Evolutionary conservation across 106 monocot genomes (phyloP).

Genomic region (Allium cepa): DNA sequence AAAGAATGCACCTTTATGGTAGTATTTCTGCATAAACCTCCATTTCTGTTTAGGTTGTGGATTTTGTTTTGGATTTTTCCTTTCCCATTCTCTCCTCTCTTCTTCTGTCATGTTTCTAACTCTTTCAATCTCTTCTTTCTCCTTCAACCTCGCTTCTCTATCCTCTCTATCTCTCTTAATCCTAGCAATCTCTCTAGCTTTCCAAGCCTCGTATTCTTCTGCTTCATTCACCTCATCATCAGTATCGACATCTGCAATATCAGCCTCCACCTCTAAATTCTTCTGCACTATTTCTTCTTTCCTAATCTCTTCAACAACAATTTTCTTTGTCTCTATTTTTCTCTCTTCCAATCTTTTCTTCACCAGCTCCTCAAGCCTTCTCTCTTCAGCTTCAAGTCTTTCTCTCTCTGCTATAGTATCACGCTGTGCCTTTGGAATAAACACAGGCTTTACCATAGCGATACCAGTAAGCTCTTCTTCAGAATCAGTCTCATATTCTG

Average conservation of each 20-base stretch:
- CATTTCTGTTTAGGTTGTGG: slow-evolving; percentile 69
- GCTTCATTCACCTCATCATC: slow-evolving; percentile 95
- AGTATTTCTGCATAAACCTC: slow-evolving; percentile 99
- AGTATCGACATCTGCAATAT: slow-evolving; percentile 77
- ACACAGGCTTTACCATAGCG: slow-evolving; percentile 83
- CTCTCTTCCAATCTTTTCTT: slow-evolving; percentile 72
- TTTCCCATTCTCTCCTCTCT: slow-evolving; percentile 89
- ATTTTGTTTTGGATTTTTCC: slow-evolving; percentile 67
- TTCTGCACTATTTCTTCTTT: slow-evolving; percentile 82
- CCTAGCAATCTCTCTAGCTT: slow-evolving; percentile 80
- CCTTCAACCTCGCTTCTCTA: slow-evolving; percentile 82
- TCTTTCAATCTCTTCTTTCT: slow-evolving; percentile 94
- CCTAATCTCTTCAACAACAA: slow-evolving; percentile 90
- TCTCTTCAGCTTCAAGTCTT: slow-evolving; percentile 79
- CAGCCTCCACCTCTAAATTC: slow-evolving; percentile 75
- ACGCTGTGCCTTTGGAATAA: slow-evolving; percentile 75
- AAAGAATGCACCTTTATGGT: slow-evolving; percentile 93
- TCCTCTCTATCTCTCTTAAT: slow-evolving; percentile 95
- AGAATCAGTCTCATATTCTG: slow-evolving; percentile 92
- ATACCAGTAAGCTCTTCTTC: slow-evolving; percentile 85
- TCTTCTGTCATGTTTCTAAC: slow-evolving; percentile 97
- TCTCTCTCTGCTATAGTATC: slow-evolving; percentile 95
- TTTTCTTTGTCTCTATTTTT: slow-evolving; percentile 80
- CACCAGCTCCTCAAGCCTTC: slow-evolving; percentile 63
- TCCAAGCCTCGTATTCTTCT: slow-evolving; percentile 97